phyloP scores from a whole-genome alignment of 495 filamentous ascomycete genomes.

The Pyrenula massariospora region DNA sequence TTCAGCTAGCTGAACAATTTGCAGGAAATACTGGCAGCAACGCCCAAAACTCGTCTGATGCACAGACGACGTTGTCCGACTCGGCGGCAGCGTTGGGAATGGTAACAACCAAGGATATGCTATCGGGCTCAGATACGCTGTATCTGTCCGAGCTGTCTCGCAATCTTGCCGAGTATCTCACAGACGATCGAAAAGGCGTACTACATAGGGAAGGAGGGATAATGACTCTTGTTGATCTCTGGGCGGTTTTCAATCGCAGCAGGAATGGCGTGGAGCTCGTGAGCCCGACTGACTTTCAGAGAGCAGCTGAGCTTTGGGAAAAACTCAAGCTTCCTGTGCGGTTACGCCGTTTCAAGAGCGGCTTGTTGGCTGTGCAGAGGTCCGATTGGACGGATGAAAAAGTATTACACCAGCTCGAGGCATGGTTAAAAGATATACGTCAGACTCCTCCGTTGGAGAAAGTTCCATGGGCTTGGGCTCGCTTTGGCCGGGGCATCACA shows the following conservation, averaged over 20 bases:
- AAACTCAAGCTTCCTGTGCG: constrained; percentile 78
- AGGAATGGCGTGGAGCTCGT: constrained; percentile 90
- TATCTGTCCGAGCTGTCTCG: constrained; percentile 72
- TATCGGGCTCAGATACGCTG: constrained; percentile 42
- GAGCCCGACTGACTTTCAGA: constrained; percentile 83
- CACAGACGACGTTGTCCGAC: constrained; percentile 64
- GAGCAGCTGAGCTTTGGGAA: constrained; percentile 79
- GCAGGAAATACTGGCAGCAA: constrained; percentile 52
- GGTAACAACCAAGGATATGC: constrained; percentile 91
- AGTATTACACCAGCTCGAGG: constrained; percentile 62
- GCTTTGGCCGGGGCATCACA: constrained; percentile 75
- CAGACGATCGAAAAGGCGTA: constrained; percentile 75
- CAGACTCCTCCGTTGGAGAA: constrained; percentile 48
- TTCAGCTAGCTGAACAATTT: constrained; percentile 84
- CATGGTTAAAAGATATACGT: constrained; percentile 68
- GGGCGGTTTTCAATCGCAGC: constrained; percentile 95
- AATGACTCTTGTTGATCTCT: constrained; percentile 88
- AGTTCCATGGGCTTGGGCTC: constrained; percentile 60
- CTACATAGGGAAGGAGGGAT: constrained; percentile 81
- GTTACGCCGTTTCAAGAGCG: constrained; percentile 78
- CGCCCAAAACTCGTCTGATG: constrained; percentile 43
- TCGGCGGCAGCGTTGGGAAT: constrained; percentile 79
- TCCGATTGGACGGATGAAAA: constrained; percentile 84
- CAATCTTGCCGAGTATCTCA: constrained; percentile 86
- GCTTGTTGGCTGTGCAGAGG: constrained; percentile 82